These are phyloP conservation scores for Chrysophaeum taylorii DNA, from an alignment of 352 stramenopile species.

Conservation along the genomic window DNA sequence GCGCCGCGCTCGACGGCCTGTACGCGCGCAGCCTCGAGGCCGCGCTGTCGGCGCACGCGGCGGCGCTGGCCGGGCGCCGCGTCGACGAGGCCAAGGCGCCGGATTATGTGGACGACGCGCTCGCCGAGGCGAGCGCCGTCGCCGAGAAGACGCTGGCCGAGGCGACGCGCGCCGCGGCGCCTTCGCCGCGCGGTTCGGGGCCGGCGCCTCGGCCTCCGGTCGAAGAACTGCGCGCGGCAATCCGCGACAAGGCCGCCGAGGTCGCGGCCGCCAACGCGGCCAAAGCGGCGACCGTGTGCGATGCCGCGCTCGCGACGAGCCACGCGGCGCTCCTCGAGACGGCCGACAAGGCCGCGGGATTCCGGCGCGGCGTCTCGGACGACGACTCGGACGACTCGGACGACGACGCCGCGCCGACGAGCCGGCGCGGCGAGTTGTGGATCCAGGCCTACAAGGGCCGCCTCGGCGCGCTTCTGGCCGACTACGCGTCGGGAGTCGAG, in stretches of 20 bases:
- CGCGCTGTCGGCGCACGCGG: neutral
- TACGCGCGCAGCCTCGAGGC: neutral
- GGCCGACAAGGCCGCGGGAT: neutral
- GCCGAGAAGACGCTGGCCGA: neutral
- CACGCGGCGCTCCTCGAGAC: neutral
- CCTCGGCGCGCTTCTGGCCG: neutral
- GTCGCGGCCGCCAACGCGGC: neutral
- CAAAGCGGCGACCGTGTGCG: neutral
- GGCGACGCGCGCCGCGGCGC: neutral
- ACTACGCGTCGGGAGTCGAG: neutral
- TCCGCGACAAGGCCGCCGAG: neutral
- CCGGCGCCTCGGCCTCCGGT: neutral
- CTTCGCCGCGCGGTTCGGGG: neutral
- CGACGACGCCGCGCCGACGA: neutral
- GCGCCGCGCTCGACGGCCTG: neutral
- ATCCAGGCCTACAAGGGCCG: neutral
- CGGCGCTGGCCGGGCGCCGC: no score
- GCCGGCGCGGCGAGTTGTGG: neutral
- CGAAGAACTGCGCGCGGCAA: neutral
- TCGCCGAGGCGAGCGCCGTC: neutral
- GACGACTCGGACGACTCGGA: neutral
- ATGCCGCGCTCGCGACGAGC: no score
- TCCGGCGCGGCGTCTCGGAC: neutral
- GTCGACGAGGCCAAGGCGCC: neutral
- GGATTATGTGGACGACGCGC: neutral